phyloP scores from a whole-genome alignment of 1,139 yeast genomes.

The Blastobotrys apis region DNA sequence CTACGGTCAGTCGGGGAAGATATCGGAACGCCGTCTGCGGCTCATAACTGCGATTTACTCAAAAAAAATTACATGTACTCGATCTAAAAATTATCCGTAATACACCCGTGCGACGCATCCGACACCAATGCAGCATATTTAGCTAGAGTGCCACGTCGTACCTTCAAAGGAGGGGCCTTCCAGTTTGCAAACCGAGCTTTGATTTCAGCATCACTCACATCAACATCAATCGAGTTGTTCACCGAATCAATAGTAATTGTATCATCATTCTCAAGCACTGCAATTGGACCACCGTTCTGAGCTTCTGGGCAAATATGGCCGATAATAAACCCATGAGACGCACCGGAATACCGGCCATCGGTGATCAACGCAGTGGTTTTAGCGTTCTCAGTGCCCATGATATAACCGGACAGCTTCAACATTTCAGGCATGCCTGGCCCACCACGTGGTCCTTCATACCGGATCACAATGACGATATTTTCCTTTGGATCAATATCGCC shows the following conservation, averaged over 20 bases:
- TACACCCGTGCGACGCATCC: slow-evolving; percentile 86
- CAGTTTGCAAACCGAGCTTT: slow-evolving; percentile 66
- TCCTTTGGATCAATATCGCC: slow-evolving; percentile 89
- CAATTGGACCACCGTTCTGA: slow-evolving; percentile 91
- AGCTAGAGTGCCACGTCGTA: slow-evolving; percentile 75
- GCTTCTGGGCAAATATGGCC: slow-evolving; percentile 95
- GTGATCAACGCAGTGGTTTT: slow-evolving; percentile 84
- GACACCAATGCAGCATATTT: slow-evolving; percentile 75
- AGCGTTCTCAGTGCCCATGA: slow-evolving; percentile 93
- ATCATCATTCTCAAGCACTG: slow-evolving; percentile 79
- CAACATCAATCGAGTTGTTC: slow-evolving; percentile 68
- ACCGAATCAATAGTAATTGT: slow-evolving; percentile 79
- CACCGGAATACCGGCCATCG: slow-evolving; percentile 92
- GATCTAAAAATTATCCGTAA: slow-evolving; percentile 46
- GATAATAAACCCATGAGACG: slow-evolving; percentile 87
- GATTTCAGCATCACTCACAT: slow-evolving; percentile 58
- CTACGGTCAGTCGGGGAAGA: too few species aligned
- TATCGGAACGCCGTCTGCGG: too few species aligned
- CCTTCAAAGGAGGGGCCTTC: slow-evolving; percentile 72
- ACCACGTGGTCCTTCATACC: slow-evolving; percentile 94
- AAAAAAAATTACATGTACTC: too few species aligned
- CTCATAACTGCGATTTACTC: too few species aligned
- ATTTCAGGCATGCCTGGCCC: slow-evolving; percentile 98
- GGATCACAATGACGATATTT: slow-evolving; percentile 81
- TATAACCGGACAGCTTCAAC: slow-evolving; percentile 89